phyloP scores from a whole-genome alignment of 345 rosid species.

The Turnera subulata region DNA sequence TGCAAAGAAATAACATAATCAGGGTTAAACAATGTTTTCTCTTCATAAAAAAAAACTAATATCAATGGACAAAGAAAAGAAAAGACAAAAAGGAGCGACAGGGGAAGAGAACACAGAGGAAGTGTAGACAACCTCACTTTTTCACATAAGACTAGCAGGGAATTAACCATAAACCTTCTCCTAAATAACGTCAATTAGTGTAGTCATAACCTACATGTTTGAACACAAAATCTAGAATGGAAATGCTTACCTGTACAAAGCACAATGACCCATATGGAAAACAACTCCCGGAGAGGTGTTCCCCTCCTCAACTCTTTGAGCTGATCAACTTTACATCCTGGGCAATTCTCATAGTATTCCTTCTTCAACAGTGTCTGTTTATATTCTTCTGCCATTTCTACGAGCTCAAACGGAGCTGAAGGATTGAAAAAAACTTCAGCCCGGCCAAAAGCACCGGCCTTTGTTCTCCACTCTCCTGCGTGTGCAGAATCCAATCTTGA shows the following conservation, averaged over 20 bases:
- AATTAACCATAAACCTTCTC: no score
- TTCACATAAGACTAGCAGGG: no score
- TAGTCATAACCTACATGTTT: no score
- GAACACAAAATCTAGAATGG: background rate
- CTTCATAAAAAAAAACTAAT: no score
- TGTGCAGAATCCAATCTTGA: background rate
- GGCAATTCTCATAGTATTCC: slow-evolving; percentile 58
- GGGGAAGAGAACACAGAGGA: background rate
- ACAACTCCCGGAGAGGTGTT: slow-evolving; percentile 52
- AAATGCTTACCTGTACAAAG: slow-evolving; percentile 49
- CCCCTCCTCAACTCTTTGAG: slow-evolving; percentile 47
- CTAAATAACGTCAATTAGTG: no score
- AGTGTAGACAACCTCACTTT: no score
- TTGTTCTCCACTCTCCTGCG: no score
- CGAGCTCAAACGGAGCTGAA: no score
- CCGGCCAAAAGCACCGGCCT: background rate
- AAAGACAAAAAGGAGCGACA: background rate
- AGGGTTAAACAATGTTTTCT: background rate
- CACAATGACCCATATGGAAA: slow-evolving; percentile 67
- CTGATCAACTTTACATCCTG: slow-evolving; percentile 78
- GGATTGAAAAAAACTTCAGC: background rate
- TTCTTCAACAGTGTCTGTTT: slow-evolving; percentile 49
- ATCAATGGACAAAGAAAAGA: no score
- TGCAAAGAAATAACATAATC: slow-evolving; percentile 38
- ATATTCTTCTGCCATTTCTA: slow-evolving; percentile 15